Evolutionary conservation across 257 asterid genomes (phyloP).

Genomic region (Avicennia marina): DNA sequence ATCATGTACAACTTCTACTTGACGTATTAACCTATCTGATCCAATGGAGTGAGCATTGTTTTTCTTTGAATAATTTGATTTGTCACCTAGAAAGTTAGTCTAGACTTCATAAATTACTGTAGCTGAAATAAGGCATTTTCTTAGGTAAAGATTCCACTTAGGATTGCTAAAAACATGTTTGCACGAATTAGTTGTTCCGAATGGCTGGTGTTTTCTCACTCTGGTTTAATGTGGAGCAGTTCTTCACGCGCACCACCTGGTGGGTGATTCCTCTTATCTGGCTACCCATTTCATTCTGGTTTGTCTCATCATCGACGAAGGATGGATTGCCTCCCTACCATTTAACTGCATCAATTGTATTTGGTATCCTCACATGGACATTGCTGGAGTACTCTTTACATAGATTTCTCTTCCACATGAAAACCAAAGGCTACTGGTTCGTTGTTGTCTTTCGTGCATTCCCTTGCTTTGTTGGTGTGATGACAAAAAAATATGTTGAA

Average conservation of each 20-base stretch:
- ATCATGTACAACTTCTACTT: not conserved
- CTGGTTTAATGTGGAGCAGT: constrained; percentile 32
- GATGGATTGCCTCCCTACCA: constrained; percentile 37
- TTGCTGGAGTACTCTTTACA: constrained; percentile 56
- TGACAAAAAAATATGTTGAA: not conserved
- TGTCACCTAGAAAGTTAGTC: too few species aligned
- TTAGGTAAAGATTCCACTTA: too few species aligned
- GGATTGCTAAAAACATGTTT: too few species aligned
- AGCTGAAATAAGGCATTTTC: too few species aligned
- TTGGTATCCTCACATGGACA: constrained; percentile 51
- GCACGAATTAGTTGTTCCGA: too few species aligned
- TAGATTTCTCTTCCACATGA: constrained; percentile 53
- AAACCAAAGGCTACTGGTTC: constrained; percentile 43
- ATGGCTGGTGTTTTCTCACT: constrained; percentile 1
- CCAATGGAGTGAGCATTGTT: too few species aligned
- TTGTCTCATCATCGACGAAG: constrained; percentile 28
- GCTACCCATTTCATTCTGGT: constrained; percentile 65
- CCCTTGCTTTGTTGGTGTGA: not conserved
- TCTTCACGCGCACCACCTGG: constrained; percentile 68
- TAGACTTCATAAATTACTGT: too few species aligned
- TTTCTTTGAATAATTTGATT: too few species aligned
- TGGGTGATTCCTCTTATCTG: constrained; percentile 65
- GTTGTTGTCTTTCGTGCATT: constrained; percentile 11
- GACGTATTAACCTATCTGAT: not conserved
- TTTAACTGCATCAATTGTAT: constrained; percentile 34